Percentiles rank a stretch among this genome's conserved stretches.
These are phyloP conservation scores for Boletales sp. DNA, from an alignment of 768 basidiomycete genomes.

Conservation along the genomic window DNA sequence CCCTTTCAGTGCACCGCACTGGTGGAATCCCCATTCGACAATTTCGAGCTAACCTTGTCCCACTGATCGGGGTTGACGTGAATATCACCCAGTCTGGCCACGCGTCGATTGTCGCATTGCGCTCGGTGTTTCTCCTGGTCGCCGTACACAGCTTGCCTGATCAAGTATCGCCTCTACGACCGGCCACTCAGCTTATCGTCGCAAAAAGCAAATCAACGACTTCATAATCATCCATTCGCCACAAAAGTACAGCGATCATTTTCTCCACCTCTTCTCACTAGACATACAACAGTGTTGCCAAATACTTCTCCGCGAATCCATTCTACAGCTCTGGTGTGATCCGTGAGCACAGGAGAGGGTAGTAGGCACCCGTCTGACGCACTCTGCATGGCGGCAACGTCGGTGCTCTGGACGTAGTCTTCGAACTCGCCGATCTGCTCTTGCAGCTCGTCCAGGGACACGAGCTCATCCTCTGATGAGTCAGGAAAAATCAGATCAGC, in stretches of 20 bases:
- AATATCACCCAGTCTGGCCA: conserved; percentile 3
- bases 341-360: neutral
- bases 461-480: conserved; percentile 84
- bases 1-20: conserved; percentile 14
- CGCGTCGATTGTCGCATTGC: conserved; percentile 5
- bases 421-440: conserved; percentile 85
- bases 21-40: conserved; percentile 16
- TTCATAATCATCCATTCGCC: conserved; percentile 5
- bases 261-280: conserved; percentile 5
- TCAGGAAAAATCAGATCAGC: neutral
- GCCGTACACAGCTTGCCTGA: conserved; percentile 17
- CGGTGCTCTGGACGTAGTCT: conserved; percentile 87
- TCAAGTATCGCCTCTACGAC: conserved; percentile 1
- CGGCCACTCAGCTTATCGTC: neutral
- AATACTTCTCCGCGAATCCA: neutral
- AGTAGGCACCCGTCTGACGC: conserved; percentile 1
- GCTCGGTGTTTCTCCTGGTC: conserved; percentile 12
- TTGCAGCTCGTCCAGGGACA: conserved; percentile 90
- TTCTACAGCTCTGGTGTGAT: conserved; percentile 21
- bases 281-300: conserved; percentile 5
- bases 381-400: conserved; percentile 95
- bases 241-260: conserved; percentile 8
- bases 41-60: conserved; percentile 32
- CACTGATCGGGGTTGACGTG: conserved; percentile 20
- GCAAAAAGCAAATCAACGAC: neutral